Evolutionary conservation across 2,329 filamentous ascomycete genomes (phyloP).

Genomic region (Hymenoscyphus fructigenus): DNA sequence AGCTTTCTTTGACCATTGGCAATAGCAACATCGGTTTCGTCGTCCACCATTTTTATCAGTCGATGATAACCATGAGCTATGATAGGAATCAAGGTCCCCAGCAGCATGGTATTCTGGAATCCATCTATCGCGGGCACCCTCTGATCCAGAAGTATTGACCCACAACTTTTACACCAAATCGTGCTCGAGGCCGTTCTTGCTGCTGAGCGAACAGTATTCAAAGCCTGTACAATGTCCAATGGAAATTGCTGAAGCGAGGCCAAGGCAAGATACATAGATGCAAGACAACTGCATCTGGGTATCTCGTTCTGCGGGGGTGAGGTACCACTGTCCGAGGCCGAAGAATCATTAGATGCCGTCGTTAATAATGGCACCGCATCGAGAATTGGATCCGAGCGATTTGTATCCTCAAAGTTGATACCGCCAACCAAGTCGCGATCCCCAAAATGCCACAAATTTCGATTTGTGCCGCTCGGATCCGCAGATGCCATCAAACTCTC

Average conservation of each 20-base stretch:
- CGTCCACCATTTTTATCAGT: slow-evolving; percentile 55
- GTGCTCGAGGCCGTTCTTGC: slow-evolving; percentile 43
- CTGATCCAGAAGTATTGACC: slow-evolving; percentile 40
- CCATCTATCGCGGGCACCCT: slow-evolving; percentile 46
- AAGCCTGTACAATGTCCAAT: slow-evolving; percentile 28
- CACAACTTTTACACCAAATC: slow-evolving; percentile 52
- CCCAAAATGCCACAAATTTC: slow-evolving; percentile 28
- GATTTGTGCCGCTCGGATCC: slow-evolving; percentile 9
- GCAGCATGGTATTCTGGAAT: slow-evolving; percentile 59
- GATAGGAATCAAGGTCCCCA: slow-evolving; percentile 57
- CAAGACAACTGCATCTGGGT: slow-evolving; percentile 30
- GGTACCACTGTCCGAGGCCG: slow-evolving; percentile 17
- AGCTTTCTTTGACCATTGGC: slow-evolving; percentile 40
- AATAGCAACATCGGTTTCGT: slow-evolving; percentile 47
- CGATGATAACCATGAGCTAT: slow-evolving; percentile 56
- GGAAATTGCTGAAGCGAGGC: slow-evolving; percentile 33
- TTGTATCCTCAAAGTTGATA: slow-evolving; percentile 25
- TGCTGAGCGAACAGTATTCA: slow-evolving; percentile 30
- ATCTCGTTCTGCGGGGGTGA: slow-evolving; percentile 10
- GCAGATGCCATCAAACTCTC: slow-evolving; percentile 5
- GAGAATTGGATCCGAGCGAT: slow-evolving; percentile 8
- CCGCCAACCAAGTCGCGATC: slow-evolving; percentile 17
- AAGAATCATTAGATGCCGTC: slow-evolving; percentile 22
- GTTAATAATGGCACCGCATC: slow-evolving; percentile 14
- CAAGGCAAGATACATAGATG: slow-evolving; percentile 35